phyloP scores from a whole-genome alignment of 345 rosid species.

The Eucalyptus victrix region DNA sequence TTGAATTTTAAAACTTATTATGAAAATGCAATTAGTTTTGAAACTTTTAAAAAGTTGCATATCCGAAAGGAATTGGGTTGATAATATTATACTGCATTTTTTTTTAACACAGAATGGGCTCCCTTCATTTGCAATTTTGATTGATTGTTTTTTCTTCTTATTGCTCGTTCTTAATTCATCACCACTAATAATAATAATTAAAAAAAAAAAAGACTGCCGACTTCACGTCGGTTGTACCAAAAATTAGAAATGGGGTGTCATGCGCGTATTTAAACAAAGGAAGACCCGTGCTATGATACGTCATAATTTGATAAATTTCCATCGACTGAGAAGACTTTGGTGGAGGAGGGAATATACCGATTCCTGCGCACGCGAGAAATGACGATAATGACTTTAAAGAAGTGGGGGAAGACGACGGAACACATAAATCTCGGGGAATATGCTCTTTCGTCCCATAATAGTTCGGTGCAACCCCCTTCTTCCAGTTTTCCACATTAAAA shows the following conservation, averaged over 20 bases:
- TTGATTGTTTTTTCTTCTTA: neutral
- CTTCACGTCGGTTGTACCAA: neutral
- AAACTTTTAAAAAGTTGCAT: accelerated
- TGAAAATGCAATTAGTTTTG: accelerated
- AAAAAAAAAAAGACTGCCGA: neutral
- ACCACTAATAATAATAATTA: neutral
- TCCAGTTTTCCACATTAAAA: neutral
- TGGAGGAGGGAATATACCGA: neutral
- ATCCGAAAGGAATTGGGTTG: accelerated
- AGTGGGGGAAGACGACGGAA: neutral
- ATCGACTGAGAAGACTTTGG: neutral
- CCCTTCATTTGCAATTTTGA: neutral
- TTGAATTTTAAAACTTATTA: accelerated
- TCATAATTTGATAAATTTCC: neutral
- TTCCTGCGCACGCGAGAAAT: neutral
- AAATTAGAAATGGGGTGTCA: neutral
- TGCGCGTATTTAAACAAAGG: neutral
- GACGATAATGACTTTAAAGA: neutral
- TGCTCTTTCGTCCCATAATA: neutral
- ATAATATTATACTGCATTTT: no score
- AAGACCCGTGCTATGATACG: neutral
- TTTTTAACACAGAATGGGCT: neutral
- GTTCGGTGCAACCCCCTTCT: neutral
- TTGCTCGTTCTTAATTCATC: neutral
- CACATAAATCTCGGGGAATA: neutral